Conservation (phyloP, 1,284 basidiomycete genomes). For the Ustilago bromivora region DNA sequence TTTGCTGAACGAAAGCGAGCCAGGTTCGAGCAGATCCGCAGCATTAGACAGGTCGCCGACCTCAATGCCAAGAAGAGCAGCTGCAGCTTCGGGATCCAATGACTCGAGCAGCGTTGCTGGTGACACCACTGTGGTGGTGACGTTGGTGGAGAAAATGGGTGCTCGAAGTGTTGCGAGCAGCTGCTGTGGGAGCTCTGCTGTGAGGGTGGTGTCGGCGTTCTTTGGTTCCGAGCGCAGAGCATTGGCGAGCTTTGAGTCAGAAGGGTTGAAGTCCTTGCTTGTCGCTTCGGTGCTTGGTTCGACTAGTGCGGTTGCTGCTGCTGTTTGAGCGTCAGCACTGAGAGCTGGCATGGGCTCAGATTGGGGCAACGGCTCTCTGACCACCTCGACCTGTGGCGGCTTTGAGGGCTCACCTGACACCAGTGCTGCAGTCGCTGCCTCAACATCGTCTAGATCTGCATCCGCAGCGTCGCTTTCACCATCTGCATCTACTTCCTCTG, state of each 20-base stretch:
- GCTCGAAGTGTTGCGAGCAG: slow-evolving; percentile 62
- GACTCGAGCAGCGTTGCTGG: slow-evolving; percentile 57
- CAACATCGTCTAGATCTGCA: slow-evolving; percentile 54
- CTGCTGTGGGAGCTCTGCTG: slow-evolving; percentile 57
- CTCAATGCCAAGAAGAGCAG: slow-evolving; percentile 58
- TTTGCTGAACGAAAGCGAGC: slow-evolving; percentile 53
- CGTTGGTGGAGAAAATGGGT: slow-evolving; percentile 63
- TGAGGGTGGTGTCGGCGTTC: slow-evolving; percentile 57
- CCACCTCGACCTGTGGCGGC: slow-evolving; percentile 44
- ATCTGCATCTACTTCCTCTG: slow-evolving; percentile 53
- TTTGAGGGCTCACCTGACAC: slow-evolving; percentile 51
- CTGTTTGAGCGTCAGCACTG: slow-evolving; percentile 4
- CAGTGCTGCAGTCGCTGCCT: slow-evolving; percentile 42
- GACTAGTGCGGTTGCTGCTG: slow-evolving; percentile 1
- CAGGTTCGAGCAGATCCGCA: slow-evolving; percentile 48
- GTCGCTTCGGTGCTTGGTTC: slow-evolving; percentile 4
- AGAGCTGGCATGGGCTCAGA: slow-evolving; percentile 52
- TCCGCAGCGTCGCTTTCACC: slow-evolving; percentile 51
- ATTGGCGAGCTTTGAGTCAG: slow-evolving; percentile 14
- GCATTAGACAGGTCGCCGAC: slow-evolving; percentile 42
- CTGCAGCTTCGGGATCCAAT: slow-evolving; percentile 56
- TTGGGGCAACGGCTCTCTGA: slow-evolving; percentile 39
- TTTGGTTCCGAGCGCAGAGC: slow-evolving; percentile 37
- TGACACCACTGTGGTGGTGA: slow-evolving; percentile 60
- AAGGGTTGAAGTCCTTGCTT: neutral